Percentiles rank a stretch among this genome's conserved stretches.
Conservation (phyloP, 164 flowering plant species). For the Echeveria elegans region DNA sequence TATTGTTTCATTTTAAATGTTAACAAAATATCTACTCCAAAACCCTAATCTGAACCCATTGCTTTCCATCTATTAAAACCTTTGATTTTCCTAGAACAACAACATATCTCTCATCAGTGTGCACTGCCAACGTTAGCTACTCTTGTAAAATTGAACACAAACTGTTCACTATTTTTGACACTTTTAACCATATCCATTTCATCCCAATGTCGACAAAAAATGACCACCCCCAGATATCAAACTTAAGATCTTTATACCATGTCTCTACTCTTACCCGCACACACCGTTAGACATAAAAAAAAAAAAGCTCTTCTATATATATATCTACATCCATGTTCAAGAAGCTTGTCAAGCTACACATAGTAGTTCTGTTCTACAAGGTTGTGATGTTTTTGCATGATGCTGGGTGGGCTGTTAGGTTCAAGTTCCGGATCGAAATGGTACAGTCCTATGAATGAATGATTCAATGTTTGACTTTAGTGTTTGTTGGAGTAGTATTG, state of each 20-base stretch:
- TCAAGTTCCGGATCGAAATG: background rate
- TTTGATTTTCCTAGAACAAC: too few species aligned
- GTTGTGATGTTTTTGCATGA: background rate
- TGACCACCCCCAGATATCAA: background rate
- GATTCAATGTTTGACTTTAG: background rate
- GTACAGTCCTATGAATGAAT: background rate
- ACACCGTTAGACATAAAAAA: background rate
- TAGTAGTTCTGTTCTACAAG: background rate
- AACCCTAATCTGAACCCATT: slow-evolving; percentile 6
- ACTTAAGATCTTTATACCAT: background rate
- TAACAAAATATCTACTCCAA: too few species aligned
- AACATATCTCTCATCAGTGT: background rate
- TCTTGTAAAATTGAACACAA: background rate
- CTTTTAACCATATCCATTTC: background rate
- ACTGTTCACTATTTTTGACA: background rate
- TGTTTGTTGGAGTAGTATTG: too few species aligned
- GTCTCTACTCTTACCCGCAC: background rate
- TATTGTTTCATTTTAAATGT: too few species aligned
- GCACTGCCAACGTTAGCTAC: background rate
- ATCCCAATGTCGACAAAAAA: background rate
- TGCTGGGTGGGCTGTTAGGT: slow-evolving; percentile 1
- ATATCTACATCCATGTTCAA: background rate
- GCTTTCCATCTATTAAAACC: background rate
- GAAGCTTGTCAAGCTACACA: background rate
- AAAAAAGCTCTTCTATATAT: too few species aligned